Evolutionary conservation across 345 rosid species (phyloP).

Genomic region (Toxicodendron radicans): DNA sequence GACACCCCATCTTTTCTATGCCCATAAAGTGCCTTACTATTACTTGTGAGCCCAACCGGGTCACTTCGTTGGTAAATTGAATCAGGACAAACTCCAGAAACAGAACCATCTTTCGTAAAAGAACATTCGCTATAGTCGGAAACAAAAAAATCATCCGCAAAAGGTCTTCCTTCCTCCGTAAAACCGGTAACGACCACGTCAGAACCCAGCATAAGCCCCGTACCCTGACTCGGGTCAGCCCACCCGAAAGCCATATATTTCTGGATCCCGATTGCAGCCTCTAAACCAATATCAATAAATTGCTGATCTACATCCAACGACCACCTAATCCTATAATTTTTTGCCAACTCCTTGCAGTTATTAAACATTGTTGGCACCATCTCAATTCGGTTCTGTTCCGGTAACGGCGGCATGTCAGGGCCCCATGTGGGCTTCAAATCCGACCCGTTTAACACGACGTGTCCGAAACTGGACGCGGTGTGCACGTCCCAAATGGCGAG

Average conservation of each 20-base stretch:
- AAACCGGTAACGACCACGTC: slow-evolving; percentile 82
- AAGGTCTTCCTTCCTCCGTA: slow-evolving; percentile 71
- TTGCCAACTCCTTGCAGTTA: slow-evolving; percentile 69
- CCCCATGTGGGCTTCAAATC: slow-evolving; percentile 20
- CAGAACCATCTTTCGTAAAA: slow-evolving; percentile 55
- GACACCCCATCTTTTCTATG: slow-evolving; percentile 95
- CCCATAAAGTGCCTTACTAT: slow-evolving; percentile 72
- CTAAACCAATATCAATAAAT: slow-evolving; percentile 76
- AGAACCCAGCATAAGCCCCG: slow-evolving; percentile 64
- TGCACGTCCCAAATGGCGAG: slow-evolving; percentile 72
- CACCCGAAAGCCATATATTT: slow-evolving; percentile 96
- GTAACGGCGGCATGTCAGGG: slow-evolving; percentile 38
- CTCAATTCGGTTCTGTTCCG: slow-evolving; percentile 20
- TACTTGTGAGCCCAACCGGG: slow-evolving; percentile 58
- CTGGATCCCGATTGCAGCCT: slow-evolving; percentile 58
- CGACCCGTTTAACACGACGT: slow-evolving; percentile 52
- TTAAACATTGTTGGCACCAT: slow-evolving; percentile 71
- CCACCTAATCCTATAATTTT: slow-evolving; percentile 74
- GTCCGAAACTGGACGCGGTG: slow-evolving; percentile 78
- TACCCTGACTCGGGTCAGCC: slow-evolving; percentile 56
- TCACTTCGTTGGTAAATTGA: slow-evolving; percentile 51
- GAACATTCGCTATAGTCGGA: slow-evolving; percentile 68
- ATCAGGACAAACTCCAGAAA: slow-evolving; percentile 89
- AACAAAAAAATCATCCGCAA: slow-evolving; percentile 83
- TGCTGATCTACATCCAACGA: slow-evolving; percentile 54